Percentiles rank a stretch among this genome's conserved stretches.
Conservation (phyloP, 2,329 filamentous ascomycete genomes). For the Colletotrichum incanum region DNA sequence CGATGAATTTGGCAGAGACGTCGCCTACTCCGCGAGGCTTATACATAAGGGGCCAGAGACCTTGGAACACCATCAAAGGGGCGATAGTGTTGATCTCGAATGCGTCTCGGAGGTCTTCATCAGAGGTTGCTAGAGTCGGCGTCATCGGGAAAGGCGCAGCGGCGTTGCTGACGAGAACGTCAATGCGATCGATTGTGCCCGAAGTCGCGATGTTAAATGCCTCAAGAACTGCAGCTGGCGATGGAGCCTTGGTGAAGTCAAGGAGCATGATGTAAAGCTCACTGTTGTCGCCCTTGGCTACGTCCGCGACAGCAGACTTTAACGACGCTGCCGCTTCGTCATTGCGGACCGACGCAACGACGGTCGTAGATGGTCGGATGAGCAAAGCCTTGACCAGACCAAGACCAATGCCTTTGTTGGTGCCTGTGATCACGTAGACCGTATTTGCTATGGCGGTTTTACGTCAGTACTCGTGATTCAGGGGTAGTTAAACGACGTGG, state of each 20-base stretch:
- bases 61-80: constrained; percentile 55
- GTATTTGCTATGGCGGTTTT: constrained; percentile 44
- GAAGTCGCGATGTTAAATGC: constrained; percentile 49
- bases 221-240: constrained; percentile 42
- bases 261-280: constrained; percentile 55
- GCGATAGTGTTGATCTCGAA: constrained; percentile 63
- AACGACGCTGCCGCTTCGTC: constrained; percentile 44
- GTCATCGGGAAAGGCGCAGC: constrained; percentile 55
- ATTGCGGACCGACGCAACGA: constrained; percentile 57
- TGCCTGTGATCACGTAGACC: constrained; percentile 58
- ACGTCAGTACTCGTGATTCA: too few species aligned
- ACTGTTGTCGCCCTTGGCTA: constrained; percentile 50
- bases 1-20: constrained; percentile 52
- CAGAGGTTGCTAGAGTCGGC: constrained; percentile 49
- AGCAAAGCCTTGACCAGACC: constrained; percentile 56
- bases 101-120: constrained; percentile 54
- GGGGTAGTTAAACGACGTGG: not conserved
- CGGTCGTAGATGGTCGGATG: constrained; percentile 68
- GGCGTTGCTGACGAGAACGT: constrained; percentile 68
- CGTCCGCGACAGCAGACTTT: constrained; percentile 36
- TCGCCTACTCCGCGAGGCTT: constrained; percentile 30
- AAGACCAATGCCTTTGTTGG: constrained; percentile 58
- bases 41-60: constrained; percentile 55
- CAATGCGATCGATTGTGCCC: constrained; percentile 57
- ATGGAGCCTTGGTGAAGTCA: constrained; percentile 52